Evolutionary conservation across 495 filamentous ascomycete species (phyloP).

Genomic region (Extremus antarcticus): DNA sequence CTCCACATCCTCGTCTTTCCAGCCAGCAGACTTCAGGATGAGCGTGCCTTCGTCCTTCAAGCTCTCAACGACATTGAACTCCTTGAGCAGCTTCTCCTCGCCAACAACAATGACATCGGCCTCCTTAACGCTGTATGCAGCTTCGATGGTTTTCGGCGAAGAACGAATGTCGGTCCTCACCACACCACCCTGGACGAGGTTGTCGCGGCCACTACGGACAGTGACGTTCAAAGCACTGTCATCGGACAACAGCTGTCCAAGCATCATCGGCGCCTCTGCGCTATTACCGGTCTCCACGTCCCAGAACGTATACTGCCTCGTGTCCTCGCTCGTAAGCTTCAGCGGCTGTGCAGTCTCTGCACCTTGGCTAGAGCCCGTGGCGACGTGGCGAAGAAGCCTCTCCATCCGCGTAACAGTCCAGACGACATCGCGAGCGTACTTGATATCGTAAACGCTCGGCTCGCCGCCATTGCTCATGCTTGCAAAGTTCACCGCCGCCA

Average conservation of each 20-base stretch:
- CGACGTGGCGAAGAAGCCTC: conserved; percentile 44
- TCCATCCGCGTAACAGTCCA: conserved; percentile 74
- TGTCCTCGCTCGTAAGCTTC: conserved; percentile 32
- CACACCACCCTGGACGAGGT: conserved; percentile 74
- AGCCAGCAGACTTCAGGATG: conserved; percentile 60
- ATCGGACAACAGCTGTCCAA: conserved; percentile 62
- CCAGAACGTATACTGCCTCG: conserved; percentile 89
- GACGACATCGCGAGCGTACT: conserved; percentile 69
- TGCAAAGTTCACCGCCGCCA: conserved; percentile 69
- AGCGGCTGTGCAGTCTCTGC: conserved; percentile 39
- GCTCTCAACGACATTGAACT: conserved; percentile 59
- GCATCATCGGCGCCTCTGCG: conserved; percentile 48
- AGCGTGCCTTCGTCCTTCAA: conserved; percentile 62
- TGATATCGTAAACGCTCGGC: conserved; percentile 64
- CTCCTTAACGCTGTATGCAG: conserved; percentile 64
- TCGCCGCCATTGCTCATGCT: conserved; percentile 44
- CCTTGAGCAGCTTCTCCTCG: conserved; percentile 64
- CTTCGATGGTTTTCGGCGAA: conserved; percentile 71
- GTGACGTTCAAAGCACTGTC: conserved; percentile 70
- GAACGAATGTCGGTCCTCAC: conserved; percentile 76
- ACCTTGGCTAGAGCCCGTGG: conserved; percentile 34
- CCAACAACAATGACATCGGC: conserved; percentile 73
- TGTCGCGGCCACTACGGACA: conserved; percentile 66
- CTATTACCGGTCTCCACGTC: conserved; percentile 67
- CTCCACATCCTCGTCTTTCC: conserved; percentile 81